Evolutionary conservation across 129 eudicot species (phyloP).

Genomic region (Flaveria brownii): DNA sequence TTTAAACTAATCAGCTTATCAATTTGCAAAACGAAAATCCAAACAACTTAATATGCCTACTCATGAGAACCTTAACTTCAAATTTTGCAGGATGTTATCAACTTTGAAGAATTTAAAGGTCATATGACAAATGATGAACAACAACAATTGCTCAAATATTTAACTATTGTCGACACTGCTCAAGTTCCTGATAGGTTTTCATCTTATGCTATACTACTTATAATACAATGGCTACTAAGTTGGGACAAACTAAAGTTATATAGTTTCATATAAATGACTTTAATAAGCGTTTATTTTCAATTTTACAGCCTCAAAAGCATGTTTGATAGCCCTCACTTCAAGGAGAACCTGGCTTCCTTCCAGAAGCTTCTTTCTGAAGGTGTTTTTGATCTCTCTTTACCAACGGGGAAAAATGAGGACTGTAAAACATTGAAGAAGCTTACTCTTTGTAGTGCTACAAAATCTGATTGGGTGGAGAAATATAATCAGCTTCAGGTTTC

Average conservation of each 20-base stretch:
- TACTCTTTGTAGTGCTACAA: constrained; percentile 54
- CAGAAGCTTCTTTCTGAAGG: constrained; percentile 90
- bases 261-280: neutral
- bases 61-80: constrained; percentile 19
- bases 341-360: constrained; percentile 70
- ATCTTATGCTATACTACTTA: constrained; percentile 12
- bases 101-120: constrained; percentile 55
- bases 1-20: no score
- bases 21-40: neutral
- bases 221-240: neutral
- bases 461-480: constrained; percentile 82
- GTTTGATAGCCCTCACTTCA: constrained; percentile 74
- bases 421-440: constrained; percentile 68
- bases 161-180: constrained; percentile 51
- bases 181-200: constrained; percentile 59
- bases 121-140: constrained; percentile 63
- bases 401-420: constrained; percentile 58
- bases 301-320: constrained; percentile 65
- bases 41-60: constrained; percentile 6
- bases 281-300: constrained; percentile 26
- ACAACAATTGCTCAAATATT: constrained; percentile 56
- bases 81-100: constrained; percentile 68
- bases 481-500: constrained; percentile 70
- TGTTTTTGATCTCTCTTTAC: constrained; percentile 58
- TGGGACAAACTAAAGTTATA: constrained; percentile 7